Evolutionary conservation across 73 alveolate species (phyloP).

Genomic region (Tetrahymena thermophila): DNA sequence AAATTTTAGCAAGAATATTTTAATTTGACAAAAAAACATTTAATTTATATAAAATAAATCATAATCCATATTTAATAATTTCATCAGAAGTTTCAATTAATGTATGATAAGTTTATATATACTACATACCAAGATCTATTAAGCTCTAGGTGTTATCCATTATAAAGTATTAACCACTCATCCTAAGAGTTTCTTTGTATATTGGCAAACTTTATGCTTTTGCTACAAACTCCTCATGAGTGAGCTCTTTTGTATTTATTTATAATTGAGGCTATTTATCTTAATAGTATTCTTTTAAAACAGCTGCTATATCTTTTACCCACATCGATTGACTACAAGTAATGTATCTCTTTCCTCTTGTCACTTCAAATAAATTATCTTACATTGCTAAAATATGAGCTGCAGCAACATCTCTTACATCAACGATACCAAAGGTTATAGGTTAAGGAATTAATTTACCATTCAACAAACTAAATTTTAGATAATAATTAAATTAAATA

Average conservation of each 20-base stretch:
- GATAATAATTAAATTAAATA: no score
- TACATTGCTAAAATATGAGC: neutral
- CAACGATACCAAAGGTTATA: neutral
- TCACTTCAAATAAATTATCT: neutral
- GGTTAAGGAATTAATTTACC: neutral
- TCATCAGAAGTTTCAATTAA: neutral
- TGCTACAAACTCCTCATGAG: neutral
- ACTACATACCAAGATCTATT: neutral
- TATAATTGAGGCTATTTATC: neutral
- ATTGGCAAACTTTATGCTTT: neutral
- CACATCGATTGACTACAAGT: neutral
- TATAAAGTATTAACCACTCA: neutral
- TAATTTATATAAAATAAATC: neutral
- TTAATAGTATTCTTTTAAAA: neutral
- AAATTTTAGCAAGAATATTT: no score
- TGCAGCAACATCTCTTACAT: neutral
- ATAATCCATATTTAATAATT: neutral
- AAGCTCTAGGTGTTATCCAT: neutral
- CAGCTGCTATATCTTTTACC: neutral
- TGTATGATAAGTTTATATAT: neutral
- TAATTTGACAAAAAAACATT: no score
- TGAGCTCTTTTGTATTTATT: neutral
- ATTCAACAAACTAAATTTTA: neutral
- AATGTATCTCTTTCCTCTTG: neutral
- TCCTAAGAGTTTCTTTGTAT: neutral